Conservation (phyloP, 2,329 filamentous ascomycete species). For the Talaromyces sp. region DNA sequence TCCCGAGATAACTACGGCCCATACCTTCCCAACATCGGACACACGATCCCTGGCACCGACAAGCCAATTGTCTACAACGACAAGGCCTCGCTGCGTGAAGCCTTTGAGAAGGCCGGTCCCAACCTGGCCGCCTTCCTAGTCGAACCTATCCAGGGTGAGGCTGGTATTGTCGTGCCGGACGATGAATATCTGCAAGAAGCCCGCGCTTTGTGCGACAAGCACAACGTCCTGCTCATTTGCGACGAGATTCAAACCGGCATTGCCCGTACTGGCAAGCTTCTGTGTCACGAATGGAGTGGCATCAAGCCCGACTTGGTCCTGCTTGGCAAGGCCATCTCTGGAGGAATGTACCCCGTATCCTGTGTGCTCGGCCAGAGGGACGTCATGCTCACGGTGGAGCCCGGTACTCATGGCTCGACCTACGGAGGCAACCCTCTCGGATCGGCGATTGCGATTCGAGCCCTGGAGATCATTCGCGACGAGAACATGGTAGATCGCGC, state of each 20-base stretch:
- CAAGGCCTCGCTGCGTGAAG: slow-evolving; percentile 71
- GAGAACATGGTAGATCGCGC: slow-evolving; percentile 82
- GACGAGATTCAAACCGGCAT: slow-evolving; percentile 99
- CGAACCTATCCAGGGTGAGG: slow-evolving; percentile 96
- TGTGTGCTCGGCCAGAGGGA: slow-evolving; percentile 84
- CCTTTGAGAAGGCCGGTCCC: slow-evolving; percentile 73
- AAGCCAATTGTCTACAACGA: slow-evolving; percentile 83
- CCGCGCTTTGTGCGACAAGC: slow-evolving; percentile 81
- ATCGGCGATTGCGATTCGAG: slow-evolving; percentile 91
- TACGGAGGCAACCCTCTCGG: slow-evolving; percentile 96
- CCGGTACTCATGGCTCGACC: slow-evolving; percentile 95
- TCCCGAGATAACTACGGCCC: slow-evolving; percentile 96
- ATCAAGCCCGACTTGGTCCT: slow-evolving; percentile 95
- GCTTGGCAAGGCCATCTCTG: slow-evolving; percentile 94
- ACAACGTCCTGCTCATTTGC: slow-evolving; percentile 93
- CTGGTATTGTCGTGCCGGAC: slow-evolving; percentile 90
- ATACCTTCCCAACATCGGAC: slow-evolving; percentile 84
- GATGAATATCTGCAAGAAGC: slow-evolving; percentile 80
- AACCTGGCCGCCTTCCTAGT: slow-evolving; percentile 90
- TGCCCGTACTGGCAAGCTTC: slow-evolving; percentile 86
- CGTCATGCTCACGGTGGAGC: slow-evolving; percentile 92
- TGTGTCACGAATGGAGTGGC: slow-evolving; percentile 90
- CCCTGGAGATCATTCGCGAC: slow-evolving; percentile 88
- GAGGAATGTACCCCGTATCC: slow-evolving; percentile 98
- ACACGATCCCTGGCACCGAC: slow-evolving; percentile 68